Evolutionary conservation across 2,329 filamentous ascomycete genomes (phyloP), one percentile per base, ranked within the genome.

Genomic region (Fusarium oligoseptatum): DNA sequence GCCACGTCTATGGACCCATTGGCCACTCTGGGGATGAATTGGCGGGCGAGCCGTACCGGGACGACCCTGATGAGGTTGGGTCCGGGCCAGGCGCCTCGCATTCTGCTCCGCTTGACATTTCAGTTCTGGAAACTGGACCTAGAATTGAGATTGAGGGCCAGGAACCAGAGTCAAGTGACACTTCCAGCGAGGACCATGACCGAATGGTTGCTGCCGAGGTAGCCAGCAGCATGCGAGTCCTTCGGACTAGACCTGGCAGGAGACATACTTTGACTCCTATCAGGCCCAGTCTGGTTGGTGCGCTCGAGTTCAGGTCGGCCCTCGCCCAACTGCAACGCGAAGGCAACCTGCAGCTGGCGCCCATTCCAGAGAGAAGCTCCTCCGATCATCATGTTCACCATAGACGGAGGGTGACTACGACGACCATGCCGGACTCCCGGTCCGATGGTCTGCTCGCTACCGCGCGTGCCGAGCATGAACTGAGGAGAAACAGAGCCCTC

Each of bases 261-360:
- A 91, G 93, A 75, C 92, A 92, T 74, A 95, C 94, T 3, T 89
- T 95, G 70, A 96, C 92, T 8, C 93, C 95, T 0, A 98, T 99
- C 72, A 90, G 97, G 50, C 96, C 97, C 2, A 98, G 97, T 85
- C 86, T 99, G 56, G 93, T 99, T 4, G 97, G 97, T 50, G 97
- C 94, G 10, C 87, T 99, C 67, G 97, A 99, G 83, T 99, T 99
- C 78, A 90, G 95, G 77, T 96, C 96, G 3, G 93, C 98, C 4
- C 86, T 99, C 55, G 93, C 94, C n/a, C 95, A 95, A 3, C 84
- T 99, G 66, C 92, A 97, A 78, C 93, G 92, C 74, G 94, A 95
- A 66, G 91, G 94, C 79, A 97, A 94, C 73, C 90, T 94, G 29
- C 91, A 92, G 76, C 88, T 93, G 20, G 89, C 91, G 50, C 89